These are phyloP conservation scores for Silene conica DNA, from an alignment of 148 eudicot genomes.

Conservation along the genomic window DNA sequence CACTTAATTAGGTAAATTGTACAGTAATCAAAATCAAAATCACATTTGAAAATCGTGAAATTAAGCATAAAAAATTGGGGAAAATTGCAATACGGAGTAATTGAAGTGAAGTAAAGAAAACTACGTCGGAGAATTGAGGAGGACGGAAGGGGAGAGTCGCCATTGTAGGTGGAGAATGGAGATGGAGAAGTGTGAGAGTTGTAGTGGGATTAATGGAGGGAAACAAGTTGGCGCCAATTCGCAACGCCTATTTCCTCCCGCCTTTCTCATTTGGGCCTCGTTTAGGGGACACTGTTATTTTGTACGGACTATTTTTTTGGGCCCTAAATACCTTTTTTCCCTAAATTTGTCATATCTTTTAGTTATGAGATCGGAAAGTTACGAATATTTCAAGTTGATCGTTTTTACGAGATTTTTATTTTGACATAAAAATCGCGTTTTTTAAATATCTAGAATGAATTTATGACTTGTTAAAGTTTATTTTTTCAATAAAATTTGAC, in stretches of 20 bases:
- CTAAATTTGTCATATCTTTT: too few relatives aligned
- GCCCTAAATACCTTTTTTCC: too few relatives aligned
- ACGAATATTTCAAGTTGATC: too few relatives aligned
- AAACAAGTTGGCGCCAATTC: background rate
- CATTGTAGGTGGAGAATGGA: slow-evolving; percentile 10
- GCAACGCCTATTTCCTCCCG: background rate
- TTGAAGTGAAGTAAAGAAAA: background rate
- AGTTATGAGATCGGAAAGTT: too few relatives aligned
- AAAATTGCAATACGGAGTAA: background rate
- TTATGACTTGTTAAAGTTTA: too few relatives aligned
- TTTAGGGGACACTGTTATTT: too few relatives aligned
- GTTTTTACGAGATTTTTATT: too few relatives aligned
- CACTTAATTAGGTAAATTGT: background rate
- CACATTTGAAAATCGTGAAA: background rate
- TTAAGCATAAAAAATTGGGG: background rate
- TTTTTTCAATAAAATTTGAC: too few relatives aligned
- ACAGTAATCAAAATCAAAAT: background rate
- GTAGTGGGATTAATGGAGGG: background rate
- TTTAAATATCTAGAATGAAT: too few relatives aligned
- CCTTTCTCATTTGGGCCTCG: background rate
- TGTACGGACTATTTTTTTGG: too few relatives aligned
- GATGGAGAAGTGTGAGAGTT: background rate
- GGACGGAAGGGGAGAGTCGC: slow-evolving; percentile 30
- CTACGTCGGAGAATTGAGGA: slow-evolving; percentile 43
- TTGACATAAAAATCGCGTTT: too few relatives aligned